Percentiles rank a stretch among this genome's conserved stretches.
These are phyloP conservation scores for Quercus parvula DNA, from an alignment of 306 rosid species.

Conservation along the genomic window DNA sequence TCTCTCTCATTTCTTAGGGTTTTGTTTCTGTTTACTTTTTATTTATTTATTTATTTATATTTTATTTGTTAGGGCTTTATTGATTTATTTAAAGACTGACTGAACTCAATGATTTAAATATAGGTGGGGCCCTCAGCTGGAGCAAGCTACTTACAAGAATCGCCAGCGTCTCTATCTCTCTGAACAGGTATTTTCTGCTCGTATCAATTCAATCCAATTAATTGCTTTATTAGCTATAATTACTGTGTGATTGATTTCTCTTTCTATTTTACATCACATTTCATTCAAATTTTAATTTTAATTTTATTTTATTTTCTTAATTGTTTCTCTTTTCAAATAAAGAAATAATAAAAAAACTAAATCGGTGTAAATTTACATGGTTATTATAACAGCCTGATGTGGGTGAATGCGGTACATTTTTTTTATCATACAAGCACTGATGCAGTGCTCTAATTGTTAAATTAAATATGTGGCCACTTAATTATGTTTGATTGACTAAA, in stretches of 20 bases:
- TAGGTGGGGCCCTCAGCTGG: conserved; percentile 87
- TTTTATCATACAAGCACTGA: no score
- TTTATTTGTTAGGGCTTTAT: background rate
- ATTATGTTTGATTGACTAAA: background rate
- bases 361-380: no score
- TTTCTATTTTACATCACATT: no score
- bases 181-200: conserved; percentile 45
- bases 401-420: no score
- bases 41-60: background rate
- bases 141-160: conserved; percentile 77
- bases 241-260: background rate
- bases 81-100: background rate
- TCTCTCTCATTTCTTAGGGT: background rate
- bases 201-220: background rate
- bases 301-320: no score
- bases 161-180: conserved; percentile 80
- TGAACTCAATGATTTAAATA: background rate
- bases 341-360: no score
- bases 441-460: background rate
- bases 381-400: no score
- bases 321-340: no score
- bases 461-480: background rate
- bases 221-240: background rate
- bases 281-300: no score
- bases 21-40: background rate